These are phyloP conservation scores for Chalaropsis thielavioides DNA, from an alignment of 2,329 filamentous ascomycete species.

Conservation along the genomic window DNA sequence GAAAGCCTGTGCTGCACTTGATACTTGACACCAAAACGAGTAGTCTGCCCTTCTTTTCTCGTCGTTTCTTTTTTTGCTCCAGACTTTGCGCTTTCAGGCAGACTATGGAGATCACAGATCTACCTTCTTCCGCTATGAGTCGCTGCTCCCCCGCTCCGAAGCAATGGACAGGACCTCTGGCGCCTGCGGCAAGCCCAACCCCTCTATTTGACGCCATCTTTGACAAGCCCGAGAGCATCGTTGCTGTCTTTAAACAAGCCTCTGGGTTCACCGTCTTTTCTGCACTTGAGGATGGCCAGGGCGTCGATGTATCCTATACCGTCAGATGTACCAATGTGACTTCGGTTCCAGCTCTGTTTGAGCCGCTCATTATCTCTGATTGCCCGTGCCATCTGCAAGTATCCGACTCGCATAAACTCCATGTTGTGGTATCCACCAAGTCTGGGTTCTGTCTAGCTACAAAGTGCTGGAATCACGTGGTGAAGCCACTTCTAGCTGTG, in stretches of 20 bases:
- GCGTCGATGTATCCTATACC: conserved; percentile 17
- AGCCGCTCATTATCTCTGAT: conserved; percentile 14
- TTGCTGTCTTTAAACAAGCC: not conserved
- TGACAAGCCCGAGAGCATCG: not conserved
- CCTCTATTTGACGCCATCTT: not conserved
- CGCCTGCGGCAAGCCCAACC: not conserved
- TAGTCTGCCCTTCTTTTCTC: not conserved
- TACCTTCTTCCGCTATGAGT: not conserved
- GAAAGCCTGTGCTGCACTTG: not conserved
- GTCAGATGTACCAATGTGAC: conserved; percentile 18
- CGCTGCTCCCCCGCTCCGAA: not conserved
- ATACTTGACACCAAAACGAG: no score
- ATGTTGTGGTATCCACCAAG: conserved; percentile 52
- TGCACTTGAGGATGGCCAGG: conserved; percentile 7
- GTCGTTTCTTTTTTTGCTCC: no score
- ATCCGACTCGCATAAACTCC: conserved; percentile 27
- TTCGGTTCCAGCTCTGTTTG: conserved; percentile 23
- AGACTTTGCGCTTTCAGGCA: not conserved
- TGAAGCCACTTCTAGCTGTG: conserved; percentile 2
- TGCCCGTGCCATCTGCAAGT: conserved; percentile 11
- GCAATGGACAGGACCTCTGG: not conserved
- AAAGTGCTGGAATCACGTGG: conserved; percentile 9
- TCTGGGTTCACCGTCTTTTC: conserved; percentile 4
- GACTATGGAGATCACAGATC: not conserved
- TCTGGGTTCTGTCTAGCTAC: conserved; percentile 47